A percentile compares a stretch with the other conserved stretches of the same genome.
phyloP scores from a whole-genome alignment of 2,329 filamentous ascomycete species.

The Plectosphaerella sp. region DNA sequence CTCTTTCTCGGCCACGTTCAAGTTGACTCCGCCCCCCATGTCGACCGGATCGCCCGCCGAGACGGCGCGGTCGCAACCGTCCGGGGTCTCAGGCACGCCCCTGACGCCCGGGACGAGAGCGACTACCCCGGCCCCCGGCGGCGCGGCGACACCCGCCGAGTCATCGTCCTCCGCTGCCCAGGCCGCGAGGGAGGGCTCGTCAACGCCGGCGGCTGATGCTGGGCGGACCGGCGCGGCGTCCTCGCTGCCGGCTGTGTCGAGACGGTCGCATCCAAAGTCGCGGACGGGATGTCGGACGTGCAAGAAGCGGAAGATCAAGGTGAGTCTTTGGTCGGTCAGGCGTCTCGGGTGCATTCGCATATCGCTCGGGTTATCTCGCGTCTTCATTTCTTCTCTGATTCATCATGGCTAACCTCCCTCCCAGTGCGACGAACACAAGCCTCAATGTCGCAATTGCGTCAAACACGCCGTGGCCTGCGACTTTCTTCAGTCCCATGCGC shows the following conservation, averaged over 20 bases:
- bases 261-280: conserved; percentile 52
- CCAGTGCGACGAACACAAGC: conserved; percentile 20
- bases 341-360: too few species aligned
- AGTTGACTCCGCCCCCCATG: neutral
- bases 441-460: conserved; percentile 19
- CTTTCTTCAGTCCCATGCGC: conserved; percentile 13
- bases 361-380: neutral
- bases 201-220: neutral
- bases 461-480: conserved; percentile 21
- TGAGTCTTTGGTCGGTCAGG: conserved; percentile 1
- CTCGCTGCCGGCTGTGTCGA: conserved; percentile 16
- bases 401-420: neutral
- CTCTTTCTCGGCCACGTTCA: too few species aligned
- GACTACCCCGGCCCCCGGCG: neutral
- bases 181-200: neutral
- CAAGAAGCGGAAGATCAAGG: conserved; percentile 49
- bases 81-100: neutral
- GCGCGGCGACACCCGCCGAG: neutral
- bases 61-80: neutral
- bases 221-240: neutral
- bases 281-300: conserved; percentile 49
- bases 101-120: conserved; percentile 1
- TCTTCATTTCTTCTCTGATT: neutral
- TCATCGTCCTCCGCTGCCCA: neutral
- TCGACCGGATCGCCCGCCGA: neutral